These are phyloP conservation scores for Lepiota venenata DNA, from an alignment of 768 basidiomycete genomes.

Conservation along the genomic window DNA sequence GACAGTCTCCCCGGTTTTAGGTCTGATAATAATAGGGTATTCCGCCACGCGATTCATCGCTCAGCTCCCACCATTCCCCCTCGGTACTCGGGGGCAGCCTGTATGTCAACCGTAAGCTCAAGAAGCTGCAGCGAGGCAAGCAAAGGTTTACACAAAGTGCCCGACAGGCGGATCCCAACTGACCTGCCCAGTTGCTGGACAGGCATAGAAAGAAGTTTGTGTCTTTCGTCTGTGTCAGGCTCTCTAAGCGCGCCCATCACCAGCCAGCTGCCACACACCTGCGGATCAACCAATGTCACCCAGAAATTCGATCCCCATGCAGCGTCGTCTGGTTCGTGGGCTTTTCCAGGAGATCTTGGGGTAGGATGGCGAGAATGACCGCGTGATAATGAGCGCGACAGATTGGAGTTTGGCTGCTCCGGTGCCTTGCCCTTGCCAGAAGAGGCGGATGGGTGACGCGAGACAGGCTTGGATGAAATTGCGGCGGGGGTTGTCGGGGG, in stretches of 20 bases:
- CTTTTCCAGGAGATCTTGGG: conserved; percentile 20
- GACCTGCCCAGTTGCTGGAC: conserved; percentile 88
- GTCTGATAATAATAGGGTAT: conserved; percentile 95
- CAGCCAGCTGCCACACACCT: conserved; percentile 46
- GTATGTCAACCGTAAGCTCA: conserved; percentile 16
- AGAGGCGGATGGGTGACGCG: conserved; percentile 19
- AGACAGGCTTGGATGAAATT: conserved; percentile 11
- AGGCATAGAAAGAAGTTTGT: conserved; percentile 81
- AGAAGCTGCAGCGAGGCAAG: conserved; percentile 13
- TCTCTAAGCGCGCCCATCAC: conserved; percentile 2
- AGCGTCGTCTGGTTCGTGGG: conserved; percentile 40
- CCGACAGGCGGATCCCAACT: conserved; percentile 93
- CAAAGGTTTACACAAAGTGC: conserved; percentile 70
- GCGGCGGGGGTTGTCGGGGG: conserved; percentile 15
- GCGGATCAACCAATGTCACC: conserved; percentile 91
- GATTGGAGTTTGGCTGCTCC: conserved; percentile 1
- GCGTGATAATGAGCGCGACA: conserved; percentile 1
- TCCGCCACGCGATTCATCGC: conserved; percentile 78
- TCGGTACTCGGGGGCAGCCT: conserved; percentile 81
- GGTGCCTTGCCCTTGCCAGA: conserved; percentile 19
- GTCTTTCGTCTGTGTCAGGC: conserved; percentile 30
- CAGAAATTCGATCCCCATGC: conserved; percentile 91
- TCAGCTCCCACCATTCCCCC: conserved; percentile 96
- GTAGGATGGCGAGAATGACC: conserved; percentile 23
- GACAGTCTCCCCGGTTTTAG: conserved; percentile 82